Base-by-base conservation (phyloP, 2,329 filamentous ascomycete species). In the Phialemoniopsis sp. region DNA sequence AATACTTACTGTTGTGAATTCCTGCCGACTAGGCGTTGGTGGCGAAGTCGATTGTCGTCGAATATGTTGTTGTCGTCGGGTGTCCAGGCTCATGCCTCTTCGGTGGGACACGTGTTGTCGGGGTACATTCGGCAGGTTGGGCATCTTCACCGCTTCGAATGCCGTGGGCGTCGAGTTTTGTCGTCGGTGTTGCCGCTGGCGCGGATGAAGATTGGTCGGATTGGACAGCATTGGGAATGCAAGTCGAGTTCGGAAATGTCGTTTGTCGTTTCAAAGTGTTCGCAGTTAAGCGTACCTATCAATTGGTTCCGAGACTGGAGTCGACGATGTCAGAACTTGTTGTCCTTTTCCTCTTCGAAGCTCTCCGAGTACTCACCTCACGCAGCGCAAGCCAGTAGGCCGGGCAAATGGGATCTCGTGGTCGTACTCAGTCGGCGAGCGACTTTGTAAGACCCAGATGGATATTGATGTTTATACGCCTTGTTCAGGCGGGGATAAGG, bases 41-140 rank as follows among this genome's bases (percentile, higher is more conserved):
- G 49, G 28, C 29, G 42, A n/a, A 37, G 59, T 57, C 14, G 41
- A 44, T 37, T 48, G 55, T 54, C 21, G 36, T 26, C 31, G 37
- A 41, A 52, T 54, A 51, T 55, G 69, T 63, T 74, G 72, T 64
- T 77, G 75, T 65, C 74, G 73, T 66, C 80, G 71, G 49, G 79
- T 85, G 67, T 94, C 88, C 55, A 94, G 74, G 68, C 87, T 93
- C 68, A 90, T 80, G 57, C 89, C 90, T 62, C 88, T 78, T 66
- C 88, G 83, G 67, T 94, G 87, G 60, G 73, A 69, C 52, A 68
- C 57, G 53, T 57, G 60, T 32, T 55, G 57, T 43, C 60, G 59
- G 66, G 70, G 28, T 64, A 78, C 71, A 43, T 64, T 74, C 57
- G 82, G 78, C 68, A 86, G 73, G 67, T 73, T 77, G 43, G 67